Percentiles rank a stretch among this genome's conserved stretches.
Evolutionary conservation across 306 rosid genomes (phyloP).

Genomic region (Mimosa pudica): DNA sequence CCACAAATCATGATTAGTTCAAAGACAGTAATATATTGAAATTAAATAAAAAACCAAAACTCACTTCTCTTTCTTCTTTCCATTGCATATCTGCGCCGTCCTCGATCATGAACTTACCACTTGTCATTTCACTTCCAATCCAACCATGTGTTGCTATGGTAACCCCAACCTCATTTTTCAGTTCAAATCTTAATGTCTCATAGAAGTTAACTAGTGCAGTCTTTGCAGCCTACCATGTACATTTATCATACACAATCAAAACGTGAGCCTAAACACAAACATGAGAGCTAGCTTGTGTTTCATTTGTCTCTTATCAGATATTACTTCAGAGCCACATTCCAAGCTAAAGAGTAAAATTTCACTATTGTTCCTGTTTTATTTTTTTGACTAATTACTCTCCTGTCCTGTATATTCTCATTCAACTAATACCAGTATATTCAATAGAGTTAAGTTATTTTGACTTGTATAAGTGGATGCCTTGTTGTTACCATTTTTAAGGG

Average conservation of each 20-base stretch:
- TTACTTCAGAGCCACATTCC: not conserved
- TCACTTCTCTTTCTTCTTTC: slow-evolving; percentile 90
- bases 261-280: not conserved
- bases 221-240: slow-evolving; percentile 63
- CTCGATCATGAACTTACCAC: slow-evolving; percentile 86
- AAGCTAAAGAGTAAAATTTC: not conserved
- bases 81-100: slow-evolving; percentile 92
- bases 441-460: not conserved
- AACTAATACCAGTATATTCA: not conserved
- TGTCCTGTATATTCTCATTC: not conserved
- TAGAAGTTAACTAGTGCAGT: slow-evolving; percentile 80
- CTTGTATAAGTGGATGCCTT: not conserved
- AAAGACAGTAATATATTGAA: not conserved
- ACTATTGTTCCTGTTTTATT: not conserved
- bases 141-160: slow-evolving; percentile 89
- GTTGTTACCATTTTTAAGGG: not conserved
- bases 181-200: slow-evolving; percentile 82
- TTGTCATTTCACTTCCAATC: slow-evolving; percentile 75
- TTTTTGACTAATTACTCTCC: not conserved
- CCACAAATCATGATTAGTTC: not conserved
- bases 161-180: slow-evolving; percentile 72
- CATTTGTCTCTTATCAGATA: not conserved
- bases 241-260: not conserved
- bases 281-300: not conserved
- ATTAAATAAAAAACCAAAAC: not conserved